A percentile compares a stretch with the other conserved stretches of the same genome.
Conservation (phyloP, 129 eudicot species). For the Escallonia rubra region DNA sequence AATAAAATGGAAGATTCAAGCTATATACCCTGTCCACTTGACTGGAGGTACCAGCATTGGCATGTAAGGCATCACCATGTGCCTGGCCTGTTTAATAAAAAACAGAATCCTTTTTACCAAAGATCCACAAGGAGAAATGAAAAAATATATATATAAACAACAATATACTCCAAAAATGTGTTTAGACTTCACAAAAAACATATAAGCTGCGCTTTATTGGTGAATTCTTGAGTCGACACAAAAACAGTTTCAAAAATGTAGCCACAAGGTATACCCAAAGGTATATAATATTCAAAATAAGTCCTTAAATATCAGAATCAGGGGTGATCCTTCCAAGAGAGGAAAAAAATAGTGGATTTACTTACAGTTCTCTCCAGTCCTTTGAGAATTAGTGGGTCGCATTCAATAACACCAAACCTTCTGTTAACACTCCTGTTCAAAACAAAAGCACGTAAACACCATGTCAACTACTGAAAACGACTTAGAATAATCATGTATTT, state of each 20-base stretch:
- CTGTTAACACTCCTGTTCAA: slow-evolving; percentile 49
- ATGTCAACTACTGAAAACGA: too few species aligned
- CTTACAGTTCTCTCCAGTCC: slow-evolving; percentile 85
- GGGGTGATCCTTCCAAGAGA: background rate
- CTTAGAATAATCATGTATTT: too few species aligned
- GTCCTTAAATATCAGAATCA: background rate
- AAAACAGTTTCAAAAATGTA: background rate
- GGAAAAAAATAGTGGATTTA: background rate
- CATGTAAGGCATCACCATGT: slow-evolving; percentile 92
- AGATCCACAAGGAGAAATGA: too few species aligned
- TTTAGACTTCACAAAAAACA: background rate
- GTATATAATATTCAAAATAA: background rate
- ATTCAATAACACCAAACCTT: slow-evolving; percentile 82
- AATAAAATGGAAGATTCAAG: background rate
- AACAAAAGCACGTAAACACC: background rate
- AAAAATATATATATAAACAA: too few species aligned
- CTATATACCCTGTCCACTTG: slow-evolving; percentile 88
- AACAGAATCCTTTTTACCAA: background rate
- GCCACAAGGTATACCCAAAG: background rate
- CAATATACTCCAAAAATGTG: background rate
- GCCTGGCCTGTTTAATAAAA: slow-evolving; percentile 60
- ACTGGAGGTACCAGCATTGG: slow-evolving; percentile 97
- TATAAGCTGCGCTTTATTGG: background rate
- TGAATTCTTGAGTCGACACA: background rate
- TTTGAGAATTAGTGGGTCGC: slow-evolving; percentile 73